Evolutionary conservation across 2,329 filamentous ascomycete species (phyloP).

Genomic region (Colletotrichum falcatum): DNA sequence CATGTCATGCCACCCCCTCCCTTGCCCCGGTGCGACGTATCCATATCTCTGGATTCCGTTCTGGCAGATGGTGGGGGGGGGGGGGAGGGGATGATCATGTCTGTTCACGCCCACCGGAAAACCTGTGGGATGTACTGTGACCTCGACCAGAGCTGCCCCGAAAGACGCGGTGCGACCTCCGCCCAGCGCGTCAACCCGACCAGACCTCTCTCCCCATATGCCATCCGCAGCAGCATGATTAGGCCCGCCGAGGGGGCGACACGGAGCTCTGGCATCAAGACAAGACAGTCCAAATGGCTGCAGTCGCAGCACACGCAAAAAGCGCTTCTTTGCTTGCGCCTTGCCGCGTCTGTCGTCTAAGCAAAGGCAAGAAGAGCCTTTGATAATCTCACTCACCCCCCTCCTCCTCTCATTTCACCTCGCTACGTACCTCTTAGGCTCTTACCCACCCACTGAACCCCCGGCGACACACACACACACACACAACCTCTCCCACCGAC

Average conservation of each 20-base stretch:
- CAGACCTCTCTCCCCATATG: not conserved
- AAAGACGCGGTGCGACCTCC: not conserved
- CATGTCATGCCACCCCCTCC: not conserved
- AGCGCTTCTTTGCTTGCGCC: constrained; percentile 25
- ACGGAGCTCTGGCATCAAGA: constrained; percentile 25
- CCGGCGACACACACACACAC: not conserved
- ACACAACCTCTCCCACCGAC: not conserved
- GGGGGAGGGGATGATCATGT: not conserved
- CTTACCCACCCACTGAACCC: not conserved
- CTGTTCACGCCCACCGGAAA: not conserved
- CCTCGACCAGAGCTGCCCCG: not conserved
- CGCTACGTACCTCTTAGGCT: not conserved
- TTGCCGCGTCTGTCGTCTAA: constrained; percentile 28
- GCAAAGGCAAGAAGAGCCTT: not conserved
- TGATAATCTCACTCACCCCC: constrained; percentile 15
- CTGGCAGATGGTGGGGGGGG: no score
- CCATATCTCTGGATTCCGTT: constrained; percentile 1
- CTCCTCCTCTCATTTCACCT: not conserved
- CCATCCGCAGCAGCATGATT: not conserved
- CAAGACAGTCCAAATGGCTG: constrained; percentile 6
- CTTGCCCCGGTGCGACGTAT: not conserved
- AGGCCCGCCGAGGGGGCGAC: not conserved
- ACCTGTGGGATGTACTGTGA: not conserved
- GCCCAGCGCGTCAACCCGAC: no score
- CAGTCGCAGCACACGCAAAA: not conserved